Conservation (phyloP, 495 filamentous ascomycete species). For the Immersiella caudata region DNA sequence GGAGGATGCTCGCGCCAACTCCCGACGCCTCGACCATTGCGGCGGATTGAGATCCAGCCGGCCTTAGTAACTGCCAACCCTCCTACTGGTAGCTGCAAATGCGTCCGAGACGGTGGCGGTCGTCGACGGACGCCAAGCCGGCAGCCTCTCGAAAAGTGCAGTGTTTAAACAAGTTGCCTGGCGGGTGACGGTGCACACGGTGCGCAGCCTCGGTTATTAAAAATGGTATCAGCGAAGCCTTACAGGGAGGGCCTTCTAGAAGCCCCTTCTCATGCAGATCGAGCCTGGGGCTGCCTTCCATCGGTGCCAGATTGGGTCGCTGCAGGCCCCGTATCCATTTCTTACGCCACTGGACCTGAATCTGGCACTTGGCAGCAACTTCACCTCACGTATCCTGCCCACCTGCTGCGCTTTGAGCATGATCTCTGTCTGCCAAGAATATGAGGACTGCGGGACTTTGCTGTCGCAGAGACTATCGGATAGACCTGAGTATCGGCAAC, state of each 20-base stretch:
- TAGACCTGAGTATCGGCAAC: neutral
- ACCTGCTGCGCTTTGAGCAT: neutral
- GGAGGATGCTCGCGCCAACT: neutral
- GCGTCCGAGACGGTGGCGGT: neutral
- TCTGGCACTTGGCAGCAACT: neutral
- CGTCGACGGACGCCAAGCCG: neutral
- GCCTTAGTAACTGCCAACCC: constrained; percentile 5
- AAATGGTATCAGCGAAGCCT: neutral
- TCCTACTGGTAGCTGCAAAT: neutral
- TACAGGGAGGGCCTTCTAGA: neutral
- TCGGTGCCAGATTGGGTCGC: neutral
- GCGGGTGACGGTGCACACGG: neutral
- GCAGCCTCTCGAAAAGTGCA: neutral
- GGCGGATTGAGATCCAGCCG: neutral
- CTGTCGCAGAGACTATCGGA: neutral
- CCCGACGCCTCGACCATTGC: neutral
- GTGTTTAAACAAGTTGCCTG: neutral
- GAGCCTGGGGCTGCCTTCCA: neutral
- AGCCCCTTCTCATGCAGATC: neutral
- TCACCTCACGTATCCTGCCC: neutral
- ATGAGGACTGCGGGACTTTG: neutral
- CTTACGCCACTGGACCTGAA: neutral
- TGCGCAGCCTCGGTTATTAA: neutral
- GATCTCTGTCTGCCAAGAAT: neutral
- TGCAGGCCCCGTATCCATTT: neutral